phyloP scores from a whole-genome alignment of 1,284 basidiomycete genomes.

The Xanthoconium separans region DNA sequence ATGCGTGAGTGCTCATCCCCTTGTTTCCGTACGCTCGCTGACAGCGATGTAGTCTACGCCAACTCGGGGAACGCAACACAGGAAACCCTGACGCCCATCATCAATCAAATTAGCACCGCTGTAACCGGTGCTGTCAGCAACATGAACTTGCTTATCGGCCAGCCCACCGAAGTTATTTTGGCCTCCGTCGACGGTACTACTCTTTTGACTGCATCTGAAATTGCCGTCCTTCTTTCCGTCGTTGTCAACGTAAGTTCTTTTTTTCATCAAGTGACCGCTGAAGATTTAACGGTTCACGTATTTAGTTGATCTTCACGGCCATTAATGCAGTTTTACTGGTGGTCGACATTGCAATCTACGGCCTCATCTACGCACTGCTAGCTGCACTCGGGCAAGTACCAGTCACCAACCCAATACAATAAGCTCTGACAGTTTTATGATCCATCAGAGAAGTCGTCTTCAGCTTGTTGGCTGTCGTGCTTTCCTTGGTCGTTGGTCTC shows the following conservation, averaged over 20 bases:
- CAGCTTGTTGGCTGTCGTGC: background rate
- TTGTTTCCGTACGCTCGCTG: background rate
- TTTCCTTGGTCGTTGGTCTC: background rate
- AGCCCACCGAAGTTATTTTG: background rate
- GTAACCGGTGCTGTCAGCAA: background rate
- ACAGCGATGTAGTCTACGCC: background rate
- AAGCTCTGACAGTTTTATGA: background rate
- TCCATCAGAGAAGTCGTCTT: background rate
- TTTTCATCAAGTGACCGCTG: background rate
- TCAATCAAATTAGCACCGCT: background rate
- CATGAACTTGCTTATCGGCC: background rate
- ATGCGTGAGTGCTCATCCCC: background rate
- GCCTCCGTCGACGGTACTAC: background rate
- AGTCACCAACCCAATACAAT: background rate
- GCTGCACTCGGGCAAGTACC: background rate
- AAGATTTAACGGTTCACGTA: background rate
- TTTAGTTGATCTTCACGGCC: background rate
- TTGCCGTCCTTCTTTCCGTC: background rate
- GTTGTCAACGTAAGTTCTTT: background rate
- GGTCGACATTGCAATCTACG: background rate
- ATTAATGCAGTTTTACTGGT: background rate
- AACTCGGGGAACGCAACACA: background rate
- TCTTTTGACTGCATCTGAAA: background rate
- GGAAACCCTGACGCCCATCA: background rate
- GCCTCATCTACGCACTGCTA: background rate